Base-by-base conservation (phyloP, 2,329 filamentous ascomycete species). In the Truncatella angustata region DNA sequence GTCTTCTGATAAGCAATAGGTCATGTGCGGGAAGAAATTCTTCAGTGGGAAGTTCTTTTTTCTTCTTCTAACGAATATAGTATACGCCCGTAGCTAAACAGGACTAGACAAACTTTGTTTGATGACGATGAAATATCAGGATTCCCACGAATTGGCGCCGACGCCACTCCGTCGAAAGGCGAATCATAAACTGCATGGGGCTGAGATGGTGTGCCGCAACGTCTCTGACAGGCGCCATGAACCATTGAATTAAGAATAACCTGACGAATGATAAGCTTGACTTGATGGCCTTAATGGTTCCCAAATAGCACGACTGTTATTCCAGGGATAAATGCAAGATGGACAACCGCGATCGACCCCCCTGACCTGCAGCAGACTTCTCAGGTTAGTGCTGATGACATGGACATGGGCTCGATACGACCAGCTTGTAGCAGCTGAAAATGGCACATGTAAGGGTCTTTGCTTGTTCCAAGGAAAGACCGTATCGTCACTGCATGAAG, bases 381-480 rank as follows among this genome's bases (percentile, higher is more conserved):
- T 21, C 24, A 9, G 37, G 37, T 20, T 40, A 7, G 16, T 43
- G 20, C 40, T 26, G 40, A 24, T 24, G 24, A 43, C 40, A 21
- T 43, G 40, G 24, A 16, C 14, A 24, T 14, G 28, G 28, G 28
- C 28, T 32, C 7, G 28, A 32, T n/a, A n/a, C n/a, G n/a, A n/a
- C n/a, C 40, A 23, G 11, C 40, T 43, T 43, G 40, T 23, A 43
- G 24, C 23, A 43, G 40, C 40, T 43, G 40, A 23, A 43, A 28
- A n/a, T n/a, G n/a, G n/a, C n/a, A n/a, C n/a, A n/a, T n/a, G n/a
- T 23, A 43, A 16, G 40, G 40, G 40, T 43, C 11, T 28, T 20
- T 14, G 16, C 12, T n/a, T 43, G 10, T n/a, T n/a, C n/a, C n/a
- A n/a, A n/a, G n/a, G n/a, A n/a, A n/a, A n/a, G n/a, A n/a, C n/a